Percentiles rank a stretch among this genome's conserved stretches.
These are phyloP conservation scores for Lecanicillium sp. DNA, from an alignment of 2,329 filamentous ascomycete genomes.

Conservation along the genomic window DNA sequence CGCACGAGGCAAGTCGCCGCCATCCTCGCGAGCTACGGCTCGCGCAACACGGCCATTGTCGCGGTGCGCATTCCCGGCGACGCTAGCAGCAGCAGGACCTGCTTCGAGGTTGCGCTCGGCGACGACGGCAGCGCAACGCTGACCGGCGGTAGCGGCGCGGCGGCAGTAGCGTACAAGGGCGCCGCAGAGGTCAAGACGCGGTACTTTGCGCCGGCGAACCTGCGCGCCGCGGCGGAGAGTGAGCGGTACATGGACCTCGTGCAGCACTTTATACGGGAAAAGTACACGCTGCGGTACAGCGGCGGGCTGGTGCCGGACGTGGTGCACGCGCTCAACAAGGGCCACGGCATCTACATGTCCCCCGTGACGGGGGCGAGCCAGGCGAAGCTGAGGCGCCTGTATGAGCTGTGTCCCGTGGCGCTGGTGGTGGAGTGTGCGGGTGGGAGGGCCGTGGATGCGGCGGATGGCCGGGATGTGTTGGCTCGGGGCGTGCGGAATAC, in stretches of 20 bases:
- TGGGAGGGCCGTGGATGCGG: conserved; percentile 45
- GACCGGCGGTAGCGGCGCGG: conserved; percentile 30
- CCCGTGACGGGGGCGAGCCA: conserved; percentile 43
- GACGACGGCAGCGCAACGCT: conserved; percentile 24
- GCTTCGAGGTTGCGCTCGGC: conserved; percentile 44
- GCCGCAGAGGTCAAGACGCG: conserved; percentile 35
- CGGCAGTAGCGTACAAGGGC: conserved; percentile 17
- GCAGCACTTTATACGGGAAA: conserved; percentile 37
- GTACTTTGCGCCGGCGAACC: conserved; percentile 57
- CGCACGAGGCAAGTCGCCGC: conserved; percentile 36
- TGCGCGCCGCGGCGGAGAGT: conserved; percentile 47
- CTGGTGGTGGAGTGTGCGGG: conserved; percentile 53
- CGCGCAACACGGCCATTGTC: conserved; percentile 47
- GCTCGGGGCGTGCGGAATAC: conserved; percentile 28
- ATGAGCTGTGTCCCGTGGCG: conserved; percentile 53
- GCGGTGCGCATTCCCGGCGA: conserved; percentile 40
- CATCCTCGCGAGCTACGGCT: conserved; percentile 46
- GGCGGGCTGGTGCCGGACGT: conserved; percentile 56
- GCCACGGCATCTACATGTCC: conserved; percentile 53
- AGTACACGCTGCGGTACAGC: conserved; percentile 53
- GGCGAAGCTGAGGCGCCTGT: conserved; percentile 52
- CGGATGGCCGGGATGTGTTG: conserved; percentile 32
- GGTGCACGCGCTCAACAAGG: conserved; percentile 51
- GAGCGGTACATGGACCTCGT: conserved; percentile 41
- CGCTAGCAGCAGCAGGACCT: conserved; percentile 18